Base-by-base conservation (phyloP, 2,329 filamentous ascomycete species). In the Ophiostoma himal-ulmi region DNA sequence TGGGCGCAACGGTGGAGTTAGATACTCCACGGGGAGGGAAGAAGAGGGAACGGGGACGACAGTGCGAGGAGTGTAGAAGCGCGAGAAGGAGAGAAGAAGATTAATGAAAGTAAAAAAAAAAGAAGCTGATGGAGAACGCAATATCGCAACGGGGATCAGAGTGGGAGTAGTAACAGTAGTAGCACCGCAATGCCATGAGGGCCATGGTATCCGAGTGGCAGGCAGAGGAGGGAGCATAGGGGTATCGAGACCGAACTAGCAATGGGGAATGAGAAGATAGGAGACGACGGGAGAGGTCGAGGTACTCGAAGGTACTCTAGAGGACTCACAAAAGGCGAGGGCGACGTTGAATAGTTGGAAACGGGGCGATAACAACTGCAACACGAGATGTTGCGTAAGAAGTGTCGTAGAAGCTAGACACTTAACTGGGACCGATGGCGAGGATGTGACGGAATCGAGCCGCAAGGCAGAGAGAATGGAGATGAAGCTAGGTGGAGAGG, bases 121-220 rank as follows among this genome's bases (percentile, higher is more conserved):
- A 65, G 69, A 67, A 67, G 69, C 64, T 69, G 36, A 67, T 36
- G 34, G 52, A 57, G 52, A 57, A 57, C 2, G 52, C 22, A 57
- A 57, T 57, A 57, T 57, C 52, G 52, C 52, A 57, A 57, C 62
- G 57, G 62, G 22, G 36, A 67, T 65, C 48, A 67, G 30, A 60
- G 39, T 60, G 30, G 34, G 48, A n/a, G 34, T 37, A 48, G 60
- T 52, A 48, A 34, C 39, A 30, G 52, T 57, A 57, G 52, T 22
- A 57, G 52, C 17, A 22, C 52, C 52, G 22, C 52, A 57, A 57
- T 22, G 52, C 52, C 52, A 57, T 57, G n/a, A 57, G 22, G 52
- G 39, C 39, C 39, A 44, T 13, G 14, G 39, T 17, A 44, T 44
- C 39, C 39, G 39, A 44, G 14, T 44, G 14, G 39, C 39, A 7